phyloP scores from a whole-genome alignment of 2,329 filamentous ascomycete species.

The Stemphylium beticola region DNA sequence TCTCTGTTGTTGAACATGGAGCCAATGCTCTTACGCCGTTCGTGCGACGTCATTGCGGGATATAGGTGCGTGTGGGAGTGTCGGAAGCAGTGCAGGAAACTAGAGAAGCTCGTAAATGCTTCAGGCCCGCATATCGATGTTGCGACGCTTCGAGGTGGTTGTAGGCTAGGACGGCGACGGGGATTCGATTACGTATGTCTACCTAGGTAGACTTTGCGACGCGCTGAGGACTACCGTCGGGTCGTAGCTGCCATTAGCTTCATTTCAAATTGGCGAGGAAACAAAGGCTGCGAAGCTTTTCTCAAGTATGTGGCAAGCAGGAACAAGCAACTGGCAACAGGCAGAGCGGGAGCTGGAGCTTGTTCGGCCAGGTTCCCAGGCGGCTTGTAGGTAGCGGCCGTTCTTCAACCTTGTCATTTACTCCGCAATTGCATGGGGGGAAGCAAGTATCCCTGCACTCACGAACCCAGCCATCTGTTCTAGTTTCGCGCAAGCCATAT shows the following conservation, averaged over 20 bases:
- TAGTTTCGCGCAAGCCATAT: too few relatives aligned
- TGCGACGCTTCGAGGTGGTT: not conserved
- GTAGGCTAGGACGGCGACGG: not conserved
- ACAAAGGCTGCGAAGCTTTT: not conserved
- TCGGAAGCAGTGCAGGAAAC: not conserved
- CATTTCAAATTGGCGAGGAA: not conserved
- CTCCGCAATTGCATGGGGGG: too few relatives aligned
- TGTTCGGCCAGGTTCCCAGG: not conserved
- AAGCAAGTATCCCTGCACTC: constrained; percentile 1
- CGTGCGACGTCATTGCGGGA: constrained; percentile 28
- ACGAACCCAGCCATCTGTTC: too few relatives aligned
- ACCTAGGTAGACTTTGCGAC: not conserved
- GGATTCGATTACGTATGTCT: constrained; percentile 22
- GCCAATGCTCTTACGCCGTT: constrained; percentile 31
- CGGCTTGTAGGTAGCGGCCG: too few relatives aligned
- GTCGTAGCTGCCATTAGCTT: not conserved
- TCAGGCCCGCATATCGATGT: constrained; percentile 14
- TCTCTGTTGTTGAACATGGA: constrained; percentile 19
- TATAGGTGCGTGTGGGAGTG: not conserved
- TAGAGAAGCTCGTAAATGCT: not conserved
- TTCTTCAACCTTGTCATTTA: too few relatives aligned
- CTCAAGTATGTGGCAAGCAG: not conserved
- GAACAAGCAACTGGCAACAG: constrained; percentile 1
- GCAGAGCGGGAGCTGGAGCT: constrained; percentile 11
- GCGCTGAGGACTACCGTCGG: constrained; percentile 3